Percentiles rank a stretch among this genome's conserved stretches.
Conservation (phyloP, 2,329 filamentous ascomycete species). For the Curvularia spicifera region DNA sequence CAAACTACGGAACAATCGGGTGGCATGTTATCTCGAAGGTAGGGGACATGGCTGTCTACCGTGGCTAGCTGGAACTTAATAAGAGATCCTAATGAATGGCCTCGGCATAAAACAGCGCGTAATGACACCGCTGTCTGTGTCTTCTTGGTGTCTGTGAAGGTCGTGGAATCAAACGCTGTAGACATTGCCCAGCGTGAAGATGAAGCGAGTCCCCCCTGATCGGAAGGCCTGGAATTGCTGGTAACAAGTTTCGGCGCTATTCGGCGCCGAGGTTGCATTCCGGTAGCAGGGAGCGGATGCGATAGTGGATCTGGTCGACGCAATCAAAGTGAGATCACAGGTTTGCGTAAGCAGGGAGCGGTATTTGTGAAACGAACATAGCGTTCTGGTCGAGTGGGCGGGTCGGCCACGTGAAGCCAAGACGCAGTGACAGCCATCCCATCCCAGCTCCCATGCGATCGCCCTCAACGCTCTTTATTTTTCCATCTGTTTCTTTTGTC, state of each 20-base stretch:
- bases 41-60: background rate
- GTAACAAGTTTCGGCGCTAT: slow-evolving; percentile 1
- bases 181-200: background rate
- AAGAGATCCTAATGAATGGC: background rate
- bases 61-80: background rate
- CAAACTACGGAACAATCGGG: background rate
- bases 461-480: background rate
- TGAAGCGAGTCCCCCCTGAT: slow-evolving; percentile 3
- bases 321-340: background rate
- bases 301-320: slow-evolving; percentile 2
- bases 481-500: background rate
- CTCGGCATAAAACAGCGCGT: background rate
- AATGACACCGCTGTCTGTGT: background rate
- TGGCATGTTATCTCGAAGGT: background rate
- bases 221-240: background rate
- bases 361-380: slow-evolving; percentile 7
- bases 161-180: slow-evolving; percentile 1
- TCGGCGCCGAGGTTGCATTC: slow-evolving; percentile 3
- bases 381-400: background rate
- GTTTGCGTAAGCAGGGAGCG: slow-evolving; percentile 1
- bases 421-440: background rate
- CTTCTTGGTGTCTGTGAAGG: background rate
- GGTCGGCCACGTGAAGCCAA: background rate
- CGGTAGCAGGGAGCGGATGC: slow-evolving; percentile 13
- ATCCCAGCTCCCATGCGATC: slow-evolving; percentile 4